phyloP scores from a whole-genome alignment of 225 moss, liverwort and hornwort species.

The Polytrichum commune region DNA sequence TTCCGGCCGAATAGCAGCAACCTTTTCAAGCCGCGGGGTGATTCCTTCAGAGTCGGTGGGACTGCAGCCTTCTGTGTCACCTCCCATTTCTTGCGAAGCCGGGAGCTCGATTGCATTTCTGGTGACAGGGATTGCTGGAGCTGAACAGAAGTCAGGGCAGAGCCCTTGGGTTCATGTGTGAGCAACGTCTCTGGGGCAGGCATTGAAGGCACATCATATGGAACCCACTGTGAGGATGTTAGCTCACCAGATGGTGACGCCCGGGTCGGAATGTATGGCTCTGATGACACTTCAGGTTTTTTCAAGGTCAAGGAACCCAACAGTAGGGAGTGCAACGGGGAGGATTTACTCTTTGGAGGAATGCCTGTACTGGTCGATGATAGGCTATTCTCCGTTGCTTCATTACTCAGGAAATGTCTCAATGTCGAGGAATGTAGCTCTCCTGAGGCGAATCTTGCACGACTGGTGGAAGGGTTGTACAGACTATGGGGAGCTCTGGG shows the following conservation, averaged over 20 bases:
- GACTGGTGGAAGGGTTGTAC: too few relatives aligned
- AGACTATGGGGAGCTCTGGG: too few relatives aligned
- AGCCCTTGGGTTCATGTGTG: conserved; percentile 11
- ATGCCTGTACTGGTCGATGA: conserved; percentile 9
- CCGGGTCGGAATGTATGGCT: conserved; percentile 33
- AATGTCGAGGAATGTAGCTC: neutral
- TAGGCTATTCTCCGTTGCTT: conserved; percentile 13
- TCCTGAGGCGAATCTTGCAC: too few relatives aligned
- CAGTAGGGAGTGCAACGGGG: conserved; percentile 53
- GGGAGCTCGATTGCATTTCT: conserved; percentile 43
- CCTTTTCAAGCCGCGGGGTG: conserved; percentile 80
- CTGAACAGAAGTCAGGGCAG: conserved; percentile 11
- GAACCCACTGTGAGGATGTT: conserved; percentile 30
- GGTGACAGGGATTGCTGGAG: conserved; percentile 68
- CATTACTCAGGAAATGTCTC: conserved; percentile 23
- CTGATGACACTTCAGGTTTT: conserved; percentile 32
- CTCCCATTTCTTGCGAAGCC: conserved; percentile 74
- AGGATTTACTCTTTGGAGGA: conserved; percentile 32
- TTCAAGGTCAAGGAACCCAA: conserved; percentile 48
- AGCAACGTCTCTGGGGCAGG: conserved; percentile 46
- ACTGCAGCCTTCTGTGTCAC: conserved; percentile 53
- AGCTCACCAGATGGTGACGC: conserved; percentile 33
- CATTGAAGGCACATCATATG: conserved; percentile 46
- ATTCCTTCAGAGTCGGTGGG: conserved; percentile 71
- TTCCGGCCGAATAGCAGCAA: conserved; percentile 86